Conservation (phyloP, 2,329 filamentous ascomycete species). For the Pseudogymnoascus sp. region DNA sequence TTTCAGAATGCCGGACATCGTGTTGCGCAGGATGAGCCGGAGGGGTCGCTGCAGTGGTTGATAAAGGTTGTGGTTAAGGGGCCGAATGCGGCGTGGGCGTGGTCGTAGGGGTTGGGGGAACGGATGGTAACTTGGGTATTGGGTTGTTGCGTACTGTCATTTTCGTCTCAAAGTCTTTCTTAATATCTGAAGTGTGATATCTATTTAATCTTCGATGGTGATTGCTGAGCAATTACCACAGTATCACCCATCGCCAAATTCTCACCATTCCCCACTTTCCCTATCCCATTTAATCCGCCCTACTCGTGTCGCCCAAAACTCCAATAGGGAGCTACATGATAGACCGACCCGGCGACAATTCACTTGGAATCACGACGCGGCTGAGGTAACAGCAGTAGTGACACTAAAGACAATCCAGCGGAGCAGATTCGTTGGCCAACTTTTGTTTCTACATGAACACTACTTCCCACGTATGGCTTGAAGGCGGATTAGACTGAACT, state of each 20-base stretch:
- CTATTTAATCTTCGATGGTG: neutral
- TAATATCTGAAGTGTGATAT: neutral
- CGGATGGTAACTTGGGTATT: neutral
- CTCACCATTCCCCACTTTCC: neutral
- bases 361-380: neutral
- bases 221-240: neutral
- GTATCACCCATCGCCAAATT: neutral
- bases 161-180: neutral
- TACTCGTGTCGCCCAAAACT: neutral
- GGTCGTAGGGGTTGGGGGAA: neutral
- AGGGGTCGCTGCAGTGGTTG: neutral
- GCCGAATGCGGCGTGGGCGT: neutral
- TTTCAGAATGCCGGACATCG: conserved; percentile 8
- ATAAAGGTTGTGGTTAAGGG: neutral
- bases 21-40: neutral
- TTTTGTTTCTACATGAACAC: neutral
- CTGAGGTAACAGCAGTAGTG: neutral
- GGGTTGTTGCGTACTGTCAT: neutral
- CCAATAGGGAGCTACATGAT: neutral
- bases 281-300: neutral
- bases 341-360: neutral
- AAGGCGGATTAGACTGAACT: neutral
- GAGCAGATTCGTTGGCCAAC: neutral
- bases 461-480: neutral
- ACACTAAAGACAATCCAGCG: neutral